Percentiles rank a stretch among this genome's conserved stretches.
These are phyloP conservation scores for Phalaenopsis equestris DNA, from an alignment of 106 monocot species.

Conservation along the genomic window DNA sequence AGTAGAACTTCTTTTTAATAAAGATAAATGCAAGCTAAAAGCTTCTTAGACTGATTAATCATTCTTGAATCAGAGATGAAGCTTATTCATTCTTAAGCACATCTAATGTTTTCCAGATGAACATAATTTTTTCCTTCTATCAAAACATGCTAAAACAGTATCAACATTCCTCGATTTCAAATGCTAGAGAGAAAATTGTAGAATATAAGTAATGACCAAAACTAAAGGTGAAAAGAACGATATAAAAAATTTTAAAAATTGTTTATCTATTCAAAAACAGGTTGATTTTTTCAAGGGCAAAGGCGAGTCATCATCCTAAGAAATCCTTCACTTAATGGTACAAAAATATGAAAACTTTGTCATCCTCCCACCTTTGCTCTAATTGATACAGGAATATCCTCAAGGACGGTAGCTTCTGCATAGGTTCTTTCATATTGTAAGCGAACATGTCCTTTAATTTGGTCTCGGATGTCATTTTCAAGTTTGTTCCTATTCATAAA, in stretches of 20 bases:
- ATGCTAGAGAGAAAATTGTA: too few species aligned
- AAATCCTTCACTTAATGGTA: neutral
- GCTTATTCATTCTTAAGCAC: neutral
- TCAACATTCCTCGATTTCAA: too few species aligned
- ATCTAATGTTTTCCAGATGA: too few species aligned
- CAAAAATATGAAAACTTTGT: neutral
- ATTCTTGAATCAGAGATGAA: neutral
- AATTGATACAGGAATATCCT: conserved; percentile 80
- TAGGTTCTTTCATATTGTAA: conserved; percentile 90
- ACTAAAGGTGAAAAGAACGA: neutral
- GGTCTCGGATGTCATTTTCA: conserved; percentile 60
- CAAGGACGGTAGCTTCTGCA: conserved; percentile 65
- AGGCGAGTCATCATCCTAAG: neutral
- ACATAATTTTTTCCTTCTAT: too few species aligned
- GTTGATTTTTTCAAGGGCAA: neutral
- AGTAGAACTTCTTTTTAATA: neutral
- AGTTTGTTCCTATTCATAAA: conserved; percentile 91
- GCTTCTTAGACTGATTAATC: neutral
- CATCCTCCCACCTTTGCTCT: conserved; percentile 66
- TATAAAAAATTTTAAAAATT: neutral
- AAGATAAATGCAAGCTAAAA: neutral
- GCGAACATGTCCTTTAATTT: conserved; percentile 88
- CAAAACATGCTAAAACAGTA: too few species aligned
- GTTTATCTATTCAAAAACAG: neutral
- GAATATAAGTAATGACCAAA: neutral